Base-by-base conservation (phyloP, 495 filamentous ascomycete species). In the Aspergillus coremiiformis region DNA sequence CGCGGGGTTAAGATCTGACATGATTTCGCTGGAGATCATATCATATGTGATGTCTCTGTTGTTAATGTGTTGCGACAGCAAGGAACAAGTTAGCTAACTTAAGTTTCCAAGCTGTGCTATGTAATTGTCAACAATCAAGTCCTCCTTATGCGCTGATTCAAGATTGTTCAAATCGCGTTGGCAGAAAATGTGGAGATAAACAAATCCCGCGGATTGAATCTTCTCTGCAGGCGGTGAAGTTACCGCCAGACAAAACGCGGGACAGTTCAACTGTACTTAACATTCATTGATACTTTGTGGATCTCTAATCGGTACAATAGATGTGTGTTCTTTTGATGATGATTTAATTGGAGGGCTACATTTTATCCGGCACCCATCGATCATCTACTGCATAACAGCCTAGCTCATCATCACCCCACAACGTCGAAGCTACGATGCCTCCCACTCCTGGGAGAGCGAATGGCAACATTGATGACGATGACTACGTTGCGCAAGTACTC, bases 401-500 rank as follows among this genome's bases (percentile, higher is more conserved):
- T 5, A 26, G 47, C 21, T 35, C 23, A n/a, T n/a, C n/a, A n/a
- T n/a, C n/a, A 12, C 9, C 6, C 48, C 12, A 39, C 26, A 10
- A 26, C 37, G 10, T 4, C 33, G 12, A 32, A 10, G 44, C 32
- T 35, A 54, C 39, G 32, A 63, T 63, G 61, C 55, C 61, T 50
- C 51, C 44, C 51, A 55, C 46, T 32, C 29, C 37, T 27, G 47
- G 37, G 44, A 59, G 52, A 32, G 26, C 55, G 44, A 56, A 70
- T 26, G 66, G 57, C 23, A 68, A 71, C 42, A 67, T 68, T 41
- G 65, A 69, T 60, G 81, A 82, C 46, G 86, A 95, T 66, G 84
- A 87, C 43, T 86, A 87, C 54, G 82, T 93, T 42, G 87, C 89
- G 11, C 74, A 78, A 43, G 67, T 92, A 12, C 71, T 95, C 33